Conservation (phyloP, 495 filamentous ascomycete genomes). For the Aspergillus ellipticus region DNA sequence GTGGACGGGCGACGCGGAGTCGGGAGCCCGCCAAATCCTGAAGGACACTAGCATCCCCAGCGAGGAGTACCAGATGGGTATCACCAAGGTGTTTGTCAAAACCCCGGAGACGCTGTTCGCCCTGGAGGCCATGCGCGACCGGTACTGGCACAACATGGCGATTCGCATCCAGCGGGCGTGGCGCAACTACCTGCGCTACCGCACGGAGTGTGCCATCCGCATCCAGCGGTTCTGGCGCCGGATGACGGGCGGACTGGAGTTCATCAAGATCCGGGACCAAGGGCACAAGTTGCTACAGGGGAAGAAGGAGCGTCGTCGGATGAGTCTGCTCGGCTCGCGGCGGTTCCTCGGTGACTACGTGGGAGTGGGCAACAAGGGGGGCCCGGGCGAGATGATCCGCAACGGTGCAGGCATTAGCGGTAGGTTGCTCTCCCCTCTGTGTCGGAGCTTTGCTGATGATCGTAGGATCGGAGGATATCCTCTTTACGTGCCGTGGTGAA, state of each 20-base stretch:
- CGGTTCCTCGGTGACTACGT: slow-evolving; percentile 96
- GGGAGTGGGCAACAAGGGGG: slow-evolving; percentile 73
- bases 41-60: slow-evolving; percentile 92
- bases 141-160: slow-evolving; percentile 99
- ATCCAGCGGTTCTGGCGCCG: slow-evolving; percentile 96
- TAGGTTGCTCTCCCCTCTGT: slow-evolving; percentile 20
- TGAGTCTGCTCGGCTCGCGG: slow-evolving; percentile 83
- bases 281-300: slow-evolving; percentile 81
- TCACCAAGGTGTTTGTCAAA: slow-evolving; percentile 97
- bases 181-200: slow-evolving; percentile 91
- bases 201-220: slow-evolving; percentile 85
- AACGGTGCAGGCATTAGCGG: slow-evolving; percentile 60
- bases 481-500: slow-evolving; percentile 91
- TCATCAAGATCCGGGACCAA: slow-evolving; percentile 80
- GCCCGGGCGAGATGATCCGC: slow-evolving; percentile 78
- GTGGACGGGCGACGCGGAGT: slow-evolving; percentile 82
- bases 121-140: slow-evolving; percentile 93
- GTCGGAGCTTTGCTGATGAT: slow-evolving; percentile 2
- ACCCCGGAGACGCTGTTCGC: slow-evolving; percentile 97
- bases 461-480: slow-evolving; percentile 60
- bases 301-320: slow-evolving; percentile 86
- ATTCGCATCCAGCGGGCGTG: slow-evolving; percentile 96
- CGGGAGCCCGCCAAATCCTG: slow-evolving; percentile 88
- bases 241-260: slow-evolving; percentile 80
- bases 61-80: slow-evolving; percentile 96